A percentile compares a stretch with the other conserved stretches of the same genome.
Evolutionary conservation across 2,329 filamentous ascomycete genomes (phyloP).

Genomic region (Bipolaris victoriae): DNA sequence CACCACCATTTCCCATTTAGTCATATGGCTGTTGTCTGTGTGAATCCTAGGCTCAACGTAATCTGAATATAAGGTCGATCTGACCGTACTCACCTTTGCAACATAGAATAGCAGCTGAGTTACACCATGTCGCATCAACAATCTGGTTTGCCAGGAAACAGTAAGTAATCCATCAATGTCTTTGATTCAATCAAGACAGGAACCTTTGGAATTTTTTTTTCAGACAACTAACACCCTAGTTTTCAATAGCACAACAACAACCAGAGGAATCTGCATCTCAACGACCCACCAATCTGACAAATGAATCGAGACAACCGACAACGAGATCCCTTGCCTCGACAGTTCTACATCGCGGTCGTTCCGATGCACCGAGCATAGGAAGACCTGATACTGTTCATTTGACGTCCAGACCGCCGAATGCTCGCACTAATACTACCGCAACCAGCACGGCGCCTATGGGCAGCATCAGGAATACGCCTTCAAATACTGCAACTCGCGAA

Average conservation of each 20-base stretch:
- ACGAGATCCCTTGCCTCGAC: constrained; percentile 14
- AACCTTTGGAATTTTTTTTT: not conserved
- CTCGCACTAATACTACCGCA: constrained; percentile 13
- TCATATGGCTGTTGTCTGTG: constrained; percentile 1
- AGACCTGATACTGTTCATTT: constrained; percentile 22
- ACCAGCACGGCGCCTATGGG: constrained; percentile 21
- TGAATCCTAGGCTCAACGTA: not conserved
- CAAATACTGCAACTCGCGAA: constrained; percentile 20
- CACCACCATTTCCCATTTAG: constrained; percentile 4
- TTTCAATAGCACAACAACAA: constrained; percentile 1
- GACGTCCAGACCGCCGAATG: constrained; percentile 11
- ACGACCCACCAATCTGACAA: constrained; percentile 6
- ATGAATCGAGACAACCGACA: constrained; percentile 14
- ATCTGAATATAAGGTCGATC: not conserved
- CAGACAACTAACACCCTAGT: not conserved
- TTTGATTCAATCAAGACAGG: not conserved
- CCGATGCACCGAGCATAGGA: constrained; percentile 25
- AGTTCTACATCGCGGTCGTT: constrained; percentile 17
- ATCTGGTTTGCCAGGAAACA: constrained; percentile 3
- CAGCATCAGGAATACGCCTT: constrained; percentile 18
- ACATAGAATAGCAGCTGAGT: not conserved
- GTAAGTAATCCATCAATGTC: constrained; percentile 1
- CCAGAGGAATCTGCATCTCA: constrained; percentile 1
- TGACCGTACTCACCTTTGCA: not conserved
- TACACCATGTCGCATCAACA: constrained; percentile 20